Evolutionary conservation across 2,329 filamentous ascomycete species (phyloP), one percentile per base, ranked within the genome.

Genomic region (Colletotrichum tabaci): DNA sequence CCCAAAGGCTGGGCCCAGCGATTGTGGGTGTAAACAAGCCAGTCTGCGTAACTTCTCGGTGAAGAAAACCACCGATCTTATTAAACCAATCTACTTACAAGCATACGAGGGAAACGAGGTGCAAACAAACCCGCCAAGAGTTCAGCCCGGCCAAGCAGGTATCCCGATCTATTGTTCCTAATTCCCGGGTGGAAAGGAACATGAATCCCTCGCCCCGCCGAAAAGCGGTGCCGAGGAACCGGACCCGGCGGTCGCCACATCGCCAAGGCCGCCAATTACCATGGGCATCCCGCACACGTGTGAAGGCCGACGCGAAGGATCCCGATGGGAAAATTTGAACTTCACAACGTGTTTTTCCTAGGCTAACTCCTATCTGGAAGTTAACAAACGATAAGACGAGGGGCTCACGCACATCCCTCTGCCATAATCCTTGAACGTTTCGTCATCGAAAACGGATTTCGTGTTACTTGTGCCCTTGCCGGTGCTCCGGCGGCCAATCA

Each of bases 171-270:
- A 30, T 52, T 16, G 23, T 18, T 52, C 23, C 6, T 30, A 15
- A 8, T 4, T 18, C 23, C 50, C 23, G 23, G 50, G 50, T 7
- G 7, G 30, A 30, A 30, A 30, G 1, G 6, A 8, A 30, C 30
- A 30, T 30, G 30, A 30, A 30, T 1, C 12, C 38, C 49, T 40
- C 46, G 18, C 52, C 60, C 52, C 44, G 21, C 23, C 56, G 52
- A 49, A 52, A 10, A 64, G 16, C 38, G 23, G 35, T 58, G 53
- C 61, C 61, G 66, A 52, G 23, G 61, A 47, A 52, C 66, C 66
- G 61, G 60, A n/a, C 18, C 8, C 61, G 23, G 38, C 18, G 21
- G 4, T 15, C 40, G 53, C 61, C 38, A 15, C 53, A 9, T 16
- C 38, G 66, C 58, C 58, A 60, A 55, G 40, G 13, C 61, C 61